phyloP scores from a whole-genome alignment of 371 early-diverging fungal species.

The Saksenaea oblongispora region DNA sequence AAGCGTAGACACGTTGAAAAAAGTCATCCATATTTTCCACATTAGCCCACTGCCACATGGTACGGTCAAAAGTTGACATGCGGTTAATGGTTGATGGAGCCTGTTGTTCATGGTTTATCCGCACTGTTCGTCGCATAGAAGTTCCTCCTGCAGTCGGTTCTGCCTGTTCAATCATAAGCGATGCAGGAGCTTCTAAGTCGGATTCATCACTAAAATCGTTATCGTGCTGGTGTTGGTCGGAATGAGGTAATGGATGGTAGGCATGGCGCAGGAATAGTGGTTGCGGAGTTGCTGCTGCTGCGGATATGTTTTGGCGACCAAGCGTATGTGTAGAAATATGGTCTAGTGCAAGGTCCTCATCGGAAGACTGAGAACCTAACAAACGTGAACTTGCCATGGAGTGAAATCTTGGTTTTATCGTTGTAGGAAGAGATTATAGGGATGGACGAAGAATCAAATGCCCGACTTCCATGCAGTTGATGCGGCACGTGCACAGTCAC shows the following conservation, averaged over 20 bases:
- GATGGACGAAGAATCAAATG: not conserved
- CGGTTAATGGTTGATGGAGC: slow-evolving; percentile 33
- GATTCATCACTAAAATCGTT: slow-evolving; percentile 11
- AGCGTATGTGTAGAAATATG: not conserved
- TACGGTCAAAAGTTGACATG: slow-evolving; percentile 60
- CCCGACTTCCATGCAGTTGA: slow-evolving; percentile 3
- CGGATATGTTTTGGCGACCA: not conserved
- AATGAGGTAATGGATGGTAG: slow-evolving; percentile 3
- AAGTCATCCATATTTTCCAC: slow-evolving; percentile 82
- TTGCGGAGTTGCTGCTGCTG: not conserved
- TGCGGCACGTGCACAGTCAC: slow-evolving; percentile 2
- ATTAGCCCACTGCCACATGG: slow-evolving; percentile 85
- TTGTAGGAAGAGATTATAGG: not conserved
- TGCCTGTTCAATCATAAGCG: slow-evolving; percentile 59
- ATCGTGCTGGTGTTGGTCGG: slow-evolving; percentile 1
- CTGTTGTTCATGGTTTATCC: slow-evolving; percentile 1
- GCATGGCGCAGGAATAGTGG: slow-evolving; percentile 3
- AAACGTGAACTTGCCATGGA: slow-evolving; percentile 2
- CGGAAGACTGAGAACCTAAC: not conserved
- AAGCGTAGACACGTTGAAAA: slow-evolving; percentile 78
- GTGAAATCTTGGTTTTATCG: not conserved
- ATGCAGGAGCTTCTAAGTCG: slow-evolving; percentile 60
- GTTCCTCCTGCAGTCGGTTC: slow-evolving; percentile 2
- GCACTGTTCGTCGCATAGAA: slow-evolving; percentile 12
- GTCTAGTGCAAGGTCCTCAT: not conserved